These are phyloP conservation scores for Ramichloridium luteum DNA, from an alignment of 2,329 filamentous ascomycete species.

Conservation along the genomic window DNA sequence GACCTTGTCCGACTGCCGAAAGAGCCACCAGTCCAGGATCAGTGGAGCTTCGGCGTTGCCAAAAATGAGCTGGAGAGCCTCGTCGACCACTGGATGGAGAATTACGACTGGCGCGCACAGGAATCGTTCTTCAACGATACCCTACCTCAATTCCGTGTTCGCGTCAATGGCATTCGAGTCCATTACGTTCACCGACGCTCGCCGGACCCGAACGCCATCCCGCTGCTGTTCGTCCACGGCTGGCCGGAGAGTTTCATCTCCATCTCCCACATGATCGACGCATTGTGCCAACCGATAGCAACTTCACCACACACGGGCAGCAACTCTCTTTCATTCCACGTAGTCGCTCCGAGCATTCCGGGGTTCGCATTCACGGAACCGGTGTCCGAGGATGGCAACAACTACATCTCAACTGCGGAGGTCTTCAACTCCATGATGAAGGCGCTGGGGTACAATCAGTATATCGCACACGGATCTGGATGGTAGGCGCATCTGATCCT, in stretches of 20 bases:
- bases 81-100: constrained; percentile 48
- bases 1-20: constrained; percentile 54
- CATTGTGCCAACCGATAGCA: constrained; percentile 42
- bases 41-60: constrained; percentile 43
- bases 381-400: constrained; percentile 38
- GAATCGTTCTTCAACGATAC: constrained; percentile 46
- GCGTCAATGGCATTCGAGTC: constrained; percentile 38
- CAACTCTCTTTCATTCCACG: constrained; percentile 45
- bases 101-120: constrained; percentile 51
- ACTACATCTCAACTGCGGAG: constrained; percentile 42
- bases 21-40: constrained; percentile 29
- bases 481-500: too few species aligned
- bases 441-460: constrained; percentile 46
- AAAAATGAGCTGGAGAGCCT: constrained; percentile 52
- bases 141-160: constrained; percentile 53
- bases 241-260: constrained; percentile 55
- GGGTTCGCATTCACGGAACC: constrained; percentile 57
- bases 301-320: constrained; percentile 19
- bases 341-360: constrained; percentile 55
- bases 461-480: constrained; percentile 45
- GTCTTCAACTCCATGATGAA: constrained; percentile 49
- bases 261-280: constrained; percentile 42
- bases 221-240: constrained; percentile 51
- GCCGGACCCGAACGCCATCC: constrained; percentile 42
- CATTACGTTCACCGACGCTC: constrained; percentile 55